Conservation (phyloP, 257 asterid genomes). For the Nicotiana undulata region DNA sequence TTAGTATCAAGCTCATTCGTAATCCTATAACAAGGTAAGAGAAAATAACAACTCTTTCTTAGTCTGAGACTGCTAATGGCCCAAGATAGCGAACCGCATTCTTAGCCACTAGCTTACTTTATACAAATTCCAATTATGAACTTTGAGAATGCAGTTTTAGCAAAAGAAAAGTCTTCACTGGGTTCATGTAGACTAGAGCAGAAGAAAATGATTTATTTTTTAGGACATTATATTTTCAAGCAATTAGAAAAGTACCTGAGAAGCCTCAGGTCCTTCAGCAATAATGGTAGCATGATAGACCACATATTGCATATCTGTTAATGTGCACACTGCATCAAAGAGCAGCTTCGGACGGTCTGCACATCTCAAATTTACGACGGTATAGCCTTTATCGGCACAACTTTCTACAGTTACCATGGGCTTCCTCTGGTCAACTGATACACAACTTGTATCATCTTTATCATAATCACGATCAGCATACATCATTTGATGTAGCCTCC, state of each 20-base stretch:
- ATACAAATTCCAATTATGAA: neutral
- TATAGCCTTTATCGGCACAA: slow-evolving; percentile 33
- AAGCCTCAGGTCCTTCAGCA: slow-evolving; percentile 44
- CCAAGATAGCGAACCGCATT: neutral
- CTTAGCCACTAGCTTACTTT: neutral
- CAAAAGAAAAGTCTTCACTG: neutral
- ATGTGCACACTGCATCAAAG: slow-evolving; percentile 46
- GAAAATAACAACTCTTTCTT: neutral
- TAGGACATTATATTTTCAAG: neutral
- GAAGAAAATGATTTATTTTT: neutral
- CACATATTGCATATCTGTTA: slow-evolving; percentile 55
- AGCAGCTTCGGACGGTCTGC: slow-evolving; percentile 51
- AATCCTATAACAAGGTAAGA: too few relatives aligned
- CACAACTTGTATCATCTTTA: slow-evolving; percentile 5
- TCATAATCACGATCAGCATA: slow-evolving; percentile 54
- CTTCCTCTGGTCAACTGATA: slow-evolving; percentile 18
- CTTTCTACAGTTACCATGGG: slow-evolving; percentile 35
- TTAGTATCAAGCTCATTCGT: too few relatives aligned
- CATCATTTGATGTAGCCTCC: slow-evolving; percentile 89
- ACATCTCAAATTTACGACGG: slow-evolving; percentile 35
- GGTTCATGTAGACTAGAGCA: neutral
- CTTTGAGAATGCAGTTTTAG: neutral
- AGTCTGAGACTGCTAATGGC: neutral
- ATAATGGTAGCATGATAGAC: slow-evolving; percentile 43
- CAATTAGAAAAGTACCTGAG: slow-evolving; percentile 28